These are phyloP conservation scores for Colletotrichum euphorbiae DNA, from an alignment of 2,329 filamentous ascomycete species.

Conservation along the genomic window DNA sequence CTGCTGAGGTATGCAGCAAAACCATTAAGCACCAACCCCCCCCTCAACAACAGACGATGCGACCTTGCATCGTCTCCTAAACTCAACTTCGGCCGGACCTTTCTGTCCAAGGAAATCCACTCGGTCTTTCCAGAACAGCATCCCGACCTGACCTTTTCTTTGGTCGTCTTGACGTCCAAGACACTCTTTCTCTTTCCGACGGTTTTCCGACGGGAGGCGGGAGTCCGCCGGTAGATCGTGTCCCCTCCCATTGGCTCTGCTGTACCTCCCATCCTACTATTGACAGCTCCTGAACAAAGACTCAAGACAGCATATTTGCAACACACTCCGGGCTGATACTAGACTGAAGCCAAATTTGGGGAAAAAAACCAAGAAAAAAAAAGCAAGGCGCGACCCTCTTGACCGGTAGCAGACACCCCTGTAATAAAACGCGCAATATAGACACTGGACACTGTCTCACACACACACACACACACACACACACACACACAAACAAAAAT, in stretches of 20 bases:
- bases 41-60: conserved; percentile 33
- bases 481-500: no score
- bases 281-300: background rate
- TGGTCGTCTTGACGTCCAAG: conserved; percentile 3
- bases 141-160: conserved; percentile 6
- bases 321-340: conserved; percentile 15
- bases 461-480: no score
- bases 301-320: conserved; percentile 29
- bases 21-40: conserved; percentile 4
- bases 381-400: background rate
- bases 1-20: conserved; percentile 12
- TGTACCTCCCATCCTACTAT: conserved; percentile 1
- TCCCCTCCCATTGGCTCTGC: conserved; percentile 13
- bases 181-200: conserved; percentile 14
- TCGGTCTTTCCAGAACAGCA: conserved; percentile 13
- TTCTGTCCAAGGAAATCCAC: background rate
- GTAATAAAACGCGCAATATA: conserved; percentile 4
- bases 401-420: conserved; percentile 18
- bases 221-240: background rate
- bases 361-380: no score
- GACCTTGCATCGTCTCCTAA: conserved; percentile 25
- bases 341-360: conserved; percentile 7
- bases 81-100: conserved; percentile 27
- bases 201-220: background rate
- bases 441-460: no score